phyloP scores from a whole-genome alignment of 2,329 filamentous ascomycete species.

The Lecanicillium sp. region DNA sequence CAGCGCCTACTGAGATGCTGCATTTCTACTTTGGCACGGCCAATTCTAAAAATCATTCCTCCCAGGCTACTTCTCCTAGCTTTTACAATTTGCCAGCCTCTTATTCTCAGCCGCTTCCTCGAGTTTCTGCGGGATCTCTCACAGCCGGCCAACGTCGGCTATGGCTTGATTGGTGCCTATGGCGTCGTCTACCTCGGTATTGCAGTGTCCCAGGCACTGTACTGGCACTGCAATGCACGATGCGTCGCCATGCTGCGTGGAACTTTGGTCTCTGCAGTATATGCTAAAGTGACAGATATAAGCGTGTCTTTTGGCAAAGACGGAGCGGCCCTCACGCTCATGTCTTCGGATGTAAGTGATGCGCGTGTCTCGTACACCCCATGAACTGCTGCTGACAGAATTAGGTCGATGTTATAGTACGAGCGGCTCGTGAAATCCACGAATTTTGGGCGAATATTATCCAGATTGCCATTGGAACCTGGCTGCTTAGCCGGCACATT shows the following conservation, averaged over 20 bases:
- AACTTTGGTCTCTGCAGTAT: constrained; percentile 24
- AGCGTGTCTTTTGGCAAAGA: constrained; percentile 20
- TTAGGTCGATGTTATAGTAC: constrained; percentile 29
- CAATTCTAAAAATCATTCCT: constrained; percentile 21
- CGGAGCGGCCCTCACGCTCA: constrained; percentile 29
- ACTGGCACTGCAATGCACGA: constrained; percentile 23
- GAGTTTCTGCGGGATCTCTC: constrained; percentile 19
- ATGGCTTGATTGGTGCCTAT: constrained; percentile 25
- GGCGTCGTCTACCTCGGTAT: constrained; percentile 23
- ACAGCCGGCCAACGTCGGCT: constrained; percentile 18
- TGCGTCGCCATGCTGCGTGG: constrained; percentile 23
- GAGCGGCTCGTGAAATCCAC: constrained; percentile 25
- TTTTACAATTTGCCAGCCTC: constrained; percentile 29
- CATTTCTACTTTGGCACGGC: constrained; percentile 18
- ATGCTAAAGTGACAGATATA: constrained; percentile 23
- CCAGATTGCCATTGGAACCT: constrained; percentile 25
- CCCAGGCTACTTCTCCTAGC: constrained; percentile 24
- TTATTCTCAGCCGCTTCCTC: constrained; percentile 26
- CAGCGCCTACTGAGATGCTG: constrained; percentile 20
- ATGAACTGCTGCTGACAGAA: not conserved
- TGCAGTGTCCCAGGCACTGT: constrained; percentile 21
- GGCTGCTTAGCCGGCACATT: constrained; percentile 24
- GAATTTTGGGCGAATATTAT: constrained; percentile 29
- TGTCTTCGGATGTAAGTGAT: constrained; percentile 29
- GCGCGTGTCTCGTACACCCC: not conserved